phyloP scores from a whole-genome alignment of 192 early-diverging fungal species.

The Spizellomyces punctatus region DNA sequence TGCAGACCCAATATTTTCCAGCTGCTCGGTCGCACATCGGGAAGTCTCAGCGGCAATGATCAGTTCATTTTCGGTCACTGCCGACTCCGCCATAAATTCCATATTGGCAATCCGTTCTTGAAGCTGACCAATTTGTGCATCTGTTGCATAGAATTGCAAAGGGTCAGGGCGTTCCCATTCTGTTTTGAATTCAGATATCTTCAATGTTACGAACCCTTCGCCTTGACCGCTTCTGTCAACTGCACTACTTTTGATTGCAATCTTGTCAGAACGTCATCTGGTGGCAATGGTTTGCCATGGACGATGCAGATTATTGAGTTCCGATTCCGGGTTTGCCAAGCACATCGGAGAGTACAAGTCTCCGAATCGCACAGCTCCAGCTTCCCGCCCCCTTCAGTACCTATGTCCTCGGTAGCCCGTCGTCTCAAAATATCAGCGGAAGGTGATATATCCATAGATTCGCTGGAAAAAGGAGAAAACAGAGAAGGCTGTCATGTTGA shows the following conservation, averaged over 20 bases:
- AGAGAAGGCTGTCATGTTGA: no score
- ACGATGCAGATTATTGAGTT: no score
- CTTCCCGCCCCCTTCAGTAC: no score
- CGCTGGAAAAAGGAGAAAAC: no score
- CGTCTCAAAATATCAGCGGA: no score
- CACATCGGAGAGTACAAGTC: no score
- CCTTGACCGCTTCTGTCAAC: background rate
- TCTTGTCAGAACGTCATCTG: background rate
- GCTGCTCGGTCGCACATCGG: background rate
- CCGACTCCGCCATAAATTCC: slow-evolving; percentile 12
- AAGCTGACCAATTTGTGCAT: slow-evolving; percentile 21
- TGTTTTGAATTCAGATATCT: background rate
- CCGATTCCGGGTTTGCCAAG: no score
- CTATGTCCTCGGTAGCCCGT: no score
- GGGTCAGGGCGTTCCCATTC: background rate
- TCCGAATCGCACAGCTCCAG: no score
- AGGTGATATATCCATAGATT: no score
- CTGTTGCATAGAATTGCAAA: slow-evolving; percentile 1
- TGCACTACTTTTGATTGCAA: background rate
- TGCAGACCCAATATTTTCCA: slow-evolving; percentile 9
- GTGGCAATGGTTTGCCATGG: background rate
- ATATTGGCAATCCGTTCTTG: slow-evolving; percentile 10
- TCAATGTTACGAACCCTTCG: background rate
- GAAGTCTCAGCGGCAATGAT: slow-evolving; percentile 15
- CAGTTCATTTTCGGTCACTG: slow-evolving; percentile 30